These are phyloP conservation scores for Apiotrichum siamense DNA, from an alignment of 1,284 basidiomycete species.

Conservation along the genomic window DNA sequence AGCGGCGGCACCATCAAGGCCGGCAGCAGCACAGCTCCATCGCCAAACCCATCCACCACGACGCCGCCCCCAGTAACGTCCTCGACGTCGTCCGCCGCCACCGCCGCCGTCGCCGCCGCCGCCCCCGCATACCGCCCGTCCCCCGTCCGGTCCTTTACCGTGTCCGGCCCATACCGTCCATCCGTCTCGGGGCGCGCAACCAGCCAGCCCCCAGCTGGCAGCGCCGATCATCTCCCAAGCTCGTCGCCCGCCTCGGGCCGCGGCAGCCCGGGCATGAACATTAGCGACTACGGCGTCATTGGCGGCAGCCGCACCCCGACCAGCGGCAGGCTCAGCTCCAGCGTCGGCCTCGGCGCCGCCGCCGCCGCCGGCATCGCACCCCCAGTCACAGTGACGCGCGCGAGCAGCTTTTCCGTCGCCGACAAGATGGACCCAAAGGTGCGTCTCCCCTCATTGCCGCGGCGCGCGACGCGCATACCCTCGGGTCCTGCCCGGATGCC, in stretches of 20 bases:
- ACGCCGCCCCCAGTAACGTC: constrained; percentile 5
- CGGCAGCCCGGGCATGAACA: constrained; percentile 25
- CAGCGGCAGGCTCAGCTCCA: constrained; percentile 5
- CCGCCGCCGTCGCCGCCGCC: not conserved
- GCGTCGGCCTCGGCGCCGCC: no score
- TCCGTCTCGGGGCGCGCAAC: constrained; percentile 32
- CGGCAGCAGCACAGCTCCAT: not conserved
- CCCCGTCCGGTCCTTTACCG: constrained; percentile 16
- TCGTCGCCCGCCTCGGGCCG: constrained; percentile 32
- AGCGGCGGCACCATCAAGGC: not conserved
- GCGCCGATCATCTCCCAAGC: constrained; percentile 30
- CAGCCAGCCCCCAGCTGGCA: constrained; percentile 38
- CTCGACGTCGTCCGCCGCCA: not conserved
- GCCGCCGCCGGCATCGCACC: not conserved
- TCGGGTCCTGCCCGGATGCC: not conserved
- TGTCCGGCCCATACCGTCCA: constrained; percentile 18
- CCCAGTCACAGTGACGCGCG: constrained; percentile 23
- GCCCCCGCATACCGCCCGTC: constrained; percentile 11
- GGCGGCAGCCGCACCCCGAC: constrained; percentile 36
- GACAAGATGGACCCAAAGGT: constrained; percentile 11
- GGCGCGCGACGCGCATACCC: no score
- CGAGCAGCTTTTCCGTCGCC: constrained; percentile 39
- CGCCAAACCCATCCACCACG: not conserved
- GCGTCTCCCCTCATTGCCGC: constrained; percentile 5
- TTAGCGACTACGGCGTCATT: constrained; percentile 37